phyloP scores from a whole-genome alignment of 352 stramenopile species.

The Pythium folliculosum region DNA sequence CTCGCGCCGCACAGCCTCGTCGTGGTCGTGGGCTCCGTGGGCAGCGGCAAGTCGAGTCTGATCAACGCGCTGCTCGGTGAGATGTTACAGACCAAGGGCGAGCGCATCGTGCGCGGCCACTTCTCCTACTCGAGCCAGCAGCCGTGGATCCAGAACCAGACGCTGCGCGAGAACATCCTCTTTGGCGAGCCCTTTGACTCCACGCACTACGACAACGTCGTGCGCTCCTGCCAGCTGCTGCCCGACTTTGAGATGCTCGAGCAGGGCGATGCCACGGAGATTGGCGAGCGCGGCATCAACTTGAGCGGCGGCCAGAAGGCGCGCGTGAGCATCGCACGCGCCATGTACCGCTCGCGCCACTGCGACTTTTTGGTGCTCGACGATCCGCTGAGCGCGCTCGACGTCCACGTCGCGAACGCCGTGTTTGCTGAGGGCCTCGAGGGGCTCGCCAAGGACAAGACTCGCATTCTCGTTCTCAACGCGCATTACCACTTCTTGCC shows the following conservation, averaged over 20 bases:
- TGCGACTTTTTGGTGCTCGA: constrained; percentile 65
- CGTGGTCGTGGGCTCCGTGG: constrained; percentile 58
- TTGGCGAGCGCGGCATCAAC: constrained; percentile 82
- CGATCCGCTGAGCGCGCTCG: constrained; percentile 64
- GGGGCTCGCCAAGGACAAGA: constrained; percentile 35
- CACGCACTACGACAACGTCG: constrained; percentile 36
- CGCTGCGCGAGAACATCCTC: constrained; percentile 91
- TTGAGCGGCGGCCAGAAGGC: constrained; percentile 85
- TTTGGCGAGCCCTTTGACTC: constrained; percentile 53
- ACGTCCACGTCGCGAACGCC: constrained; percentile 47
- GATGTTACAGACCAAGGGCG: constrained; percentile 36
- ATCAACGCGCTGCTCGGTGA: constrained; percentile 53
- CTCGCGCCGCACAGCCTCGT: constrained; percentile 39
- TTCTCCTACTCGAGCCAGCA: constrained; percentile 89
- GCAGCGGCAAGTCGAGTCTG: constrained; percentile 58
- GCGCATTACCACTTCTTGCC: constrained; percentile 45
- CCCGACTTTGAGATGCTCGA: constrained; percentile 42
- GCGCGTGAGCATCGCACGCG: constrained; percentile 56
- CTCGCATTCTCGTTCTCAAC: constrained; percentile 44
- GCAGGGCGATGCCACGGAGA: constrained; percentile 68
- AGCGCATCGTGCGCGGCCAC: constrained; percentile 28
- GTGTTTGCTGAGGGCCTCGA: constrained; percentile 42
- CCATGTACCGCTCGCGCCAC: constrained; percentile 53
- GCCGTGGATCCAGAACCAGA: constrained; percentile 92
- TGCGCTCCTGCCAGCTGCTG: constrained; percentile 40